Base-by-base conservation (phyloP, 768 basidiomycete species). In the Piloderma croceum region DNA sequence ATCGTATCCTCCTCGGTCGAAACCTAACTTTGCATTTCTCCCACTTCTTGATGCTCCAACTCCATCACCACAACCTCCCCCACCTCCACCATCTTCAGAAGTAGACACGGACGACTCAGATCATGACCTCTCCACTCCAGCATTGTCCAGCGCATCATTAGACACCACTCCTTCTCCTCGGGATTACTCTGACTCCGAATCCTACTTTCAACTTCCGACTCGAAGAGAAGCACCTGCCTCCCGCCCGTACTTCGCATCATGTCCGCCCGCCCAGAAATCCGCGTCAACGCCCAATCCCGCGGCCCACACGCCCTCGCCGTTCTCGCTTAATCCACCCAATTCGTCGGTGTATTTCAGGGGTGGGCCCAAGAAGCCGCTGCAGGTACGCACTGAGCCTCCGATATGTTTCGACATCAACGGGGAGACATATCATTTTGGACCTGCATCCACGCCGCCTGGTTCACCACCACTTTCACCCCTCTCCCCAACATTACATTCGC, bases 11-110 rank as follows among this genome's bases (percentile, higher is more conserved):
- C 49, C 41, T 31, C 53, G 57, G n/a, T 39, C 24, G 24, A 63
- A 60, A 36, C 60, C 65, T 0, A 41, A 39, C 4, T 69, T 69
- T 36, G 41, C 61, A 1, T 68, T 65, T 42, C 34, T 69, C 23
- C 68, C 67, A 1, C 51, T 70, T 13, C 51, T 69, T 18, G 63
- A 68, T 32, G 58, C 65, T 2, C 57, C 60, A 4, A 43, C 58
- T 2, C 44, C 46, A 7, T 49, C 50, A 13, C 45, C 17, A 21
- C 24, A 46, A 29, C 27, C 27, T n/a, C n/a, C n/a, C n/a, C n/a
- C n/a, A n/a, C n/a, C n/a, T n/a, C n/a, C n/a, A n/a, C n/a, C n/a
- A n/a, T n/a, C n/a, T n/a, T n/a, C n/a, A n/a, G n/a, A n/a, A n/a
- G n/a, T n/a, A n/a, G n/a, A n/a, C n/a, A n/a, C n/a, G n/a, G n/a